Evolutionary conservation across 2,329 filamentous ascomycete species (phyloP).

Genomic region (Ophiocordyceps camponoti-rufipedis): DNA sequence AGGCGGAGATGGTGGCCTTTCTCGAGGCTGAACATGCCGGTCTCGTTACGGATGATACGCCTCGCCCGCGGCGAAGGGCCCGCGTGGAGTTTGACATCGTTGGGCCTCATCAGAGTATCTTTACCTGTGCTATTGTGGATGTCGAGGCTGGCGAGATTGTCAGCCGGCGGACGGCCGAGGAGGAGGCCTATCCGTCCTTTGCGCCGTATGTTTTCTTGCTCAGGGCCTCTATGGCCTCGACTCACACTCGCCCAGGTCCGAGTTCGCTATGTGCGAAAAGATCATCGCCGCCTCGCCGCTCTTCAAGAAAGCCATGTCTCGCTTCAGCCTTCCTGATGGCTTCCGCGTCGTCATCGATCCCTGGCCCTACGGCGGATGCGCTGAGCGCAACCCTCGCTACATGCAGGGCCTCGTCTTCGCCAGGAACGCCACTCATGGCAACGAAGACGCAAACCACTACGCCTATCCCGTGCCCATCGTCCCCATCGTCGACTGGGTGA

Average conservation of each 20-base stretch:
- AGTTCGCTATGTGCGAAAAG: constrained; percentile 8
- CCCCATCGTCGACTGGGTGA: constrained; percentile 19
- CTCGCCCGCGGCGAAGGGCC: constrained; percentile 18
- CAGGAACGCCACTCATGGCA: constrained; percentile 10
- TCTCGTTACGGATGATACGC: constrained; percentile 8
- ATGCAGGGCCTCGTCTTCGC: constrained; percentile 17
- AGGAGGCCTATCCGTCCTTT: constrained; percentile 12
- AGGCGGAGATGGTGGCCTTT: constrained; percentile 24
- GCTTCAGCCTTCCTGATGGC: constrained; percentile 8
- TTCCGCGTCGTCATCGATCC: constrained; percentile 15
- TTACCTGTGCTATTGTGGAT: constrained; percentile 18
- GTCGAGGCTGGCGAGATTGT: constrained; percentile 9
- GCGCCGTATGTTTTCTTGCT: constrained; percentile 8
- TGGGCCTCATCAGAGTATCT: constrained; percentile 6
- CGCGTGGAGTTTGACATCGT: constrained; percentile 21
- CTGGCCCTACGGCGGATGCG: constrained; percentile 14
- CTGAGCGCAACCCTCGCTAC: constrained; percentile 11
- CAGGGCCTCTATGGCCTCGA: not conserved
- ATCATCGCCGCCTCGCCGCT: constrained; percentile 9
- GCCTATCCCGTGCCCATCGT: constrained; percentile 33
- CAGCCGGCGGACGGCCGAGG: constrained; percentile 9
- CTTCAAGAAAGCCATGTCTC: constrained; percentile 13
- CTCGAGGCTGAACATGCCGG: constrained; percentile 24
- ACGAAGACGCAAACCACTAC: constrained; percentile 35
- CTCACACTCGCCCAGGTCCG: not conserved